A percentile compares a stretch with the other conserved stretches of the same genome.
phyloP scores from a whole-genome alignment of 2,329 filamentous ascomycete genomes.

The Samsoniella hepiali region DNA sequence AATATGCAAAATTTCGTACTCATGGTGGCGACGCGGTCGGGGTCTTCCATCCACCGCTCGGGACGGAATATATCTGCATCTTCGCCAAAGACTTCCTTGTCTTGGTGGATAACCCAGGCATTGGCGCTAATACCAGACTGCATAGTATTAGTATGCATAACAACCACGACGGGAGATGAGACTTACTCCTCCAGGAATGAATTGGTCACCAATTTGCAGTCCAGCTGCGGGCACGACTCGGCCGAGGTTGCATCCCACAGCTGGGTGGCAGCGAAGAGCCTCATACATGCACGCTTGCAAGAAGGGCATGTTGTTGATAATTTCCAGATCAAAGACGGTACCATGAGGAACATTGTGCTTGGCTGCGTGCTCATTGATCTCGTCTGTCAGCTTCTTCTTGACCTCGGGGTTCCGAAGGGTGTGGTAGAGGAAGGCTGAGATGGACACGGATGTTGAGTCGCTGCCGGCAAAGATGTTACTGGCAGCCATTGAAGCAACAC shows the following conservation, averaged over 20 bases:
- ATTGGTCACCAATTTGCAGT: conserved; percentile 33
- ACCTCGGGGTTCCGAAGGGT: conserved; percentile 26
- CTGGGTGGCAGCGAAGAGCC: conserved; percentile 45
- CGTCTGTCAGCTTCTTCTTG: conserved; percentile 34
- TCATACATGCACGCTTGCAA: conserved; percentile 50
- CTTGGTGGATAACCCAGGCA: conserved; percentile 30
- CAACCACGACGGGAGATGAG: not conserved
- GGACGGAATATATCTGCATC: conserved; percentile 33
- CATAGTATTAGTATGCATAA: not conserved
- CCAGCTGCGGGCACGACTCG: conserved; percentile 43
- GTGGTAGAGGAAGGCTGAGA: conserved; percentile 31
- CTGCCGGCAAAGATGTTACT: conserved; percentile 33
- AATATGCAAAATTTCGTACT: not conserved
- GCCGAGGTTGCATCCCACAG: conserved; percentile 43
- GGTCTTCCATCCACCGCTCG: conserved; percentile 33
- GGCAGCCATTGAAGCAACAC: not conserved
- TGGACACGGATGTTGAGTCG: conserved; percentile 35
- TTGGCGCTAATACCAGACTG: conserved; percentile 21
- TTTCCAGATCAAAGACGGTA: not conserved
- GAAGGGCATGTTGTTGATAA: conserved; percentile 37
- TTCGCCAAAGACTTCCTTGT: conserved; percentile 28
- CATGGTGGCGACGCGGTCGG: not conserved
- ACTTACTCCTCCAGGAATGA: conserved; percentile 20
- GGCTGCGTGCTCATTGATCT: conserved; percentile 32
- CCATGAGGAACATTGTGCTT: conserved; percentile 23